Evolutionary conservation across 257 asterid species (phyloP).

Genomic region (Plantago major): DNA sequence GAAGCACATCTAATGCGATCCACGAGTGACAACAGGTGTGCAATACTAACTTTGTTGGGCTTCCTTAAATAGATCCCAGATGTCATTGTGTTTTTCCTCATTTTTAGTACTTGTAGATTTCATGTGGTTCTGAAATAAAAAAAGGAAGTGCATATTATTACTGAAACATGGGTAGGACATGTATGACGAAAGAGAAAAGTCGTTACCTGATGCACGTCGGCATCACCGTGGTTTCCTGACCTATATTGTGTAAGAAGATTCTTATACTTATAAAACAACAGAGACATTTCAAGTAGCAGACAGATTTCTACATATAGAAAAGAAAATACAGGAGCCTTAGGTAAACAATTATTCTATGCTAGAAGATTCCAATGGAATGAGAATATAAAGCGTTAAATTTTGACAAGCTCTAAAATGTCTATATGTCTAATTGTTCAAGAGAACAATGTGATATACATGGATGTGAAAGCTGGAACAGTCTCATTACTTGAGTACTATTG

Average conservation of each 20-base stretch:
- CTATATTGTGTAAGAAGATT: slow-evolving; percentile 28
- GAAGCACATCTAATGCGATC: not conserved
- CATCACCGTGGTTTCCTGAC: slow-evolving; percentile 33
- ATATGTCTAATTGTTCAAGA: no score
- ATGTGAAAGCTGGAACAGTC: no score
- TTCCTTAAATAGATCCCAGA: slow-evolving; percentile 67
- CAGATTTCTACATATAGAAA: no score
- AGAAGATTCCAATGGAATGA: no score
- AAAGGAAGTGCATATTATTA: slow-evolving; percentile 1
- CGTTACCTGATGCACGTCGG: slow-evolving; percentile 37
- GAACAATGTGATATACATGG: no score
- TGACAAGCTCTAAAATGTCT: no score
- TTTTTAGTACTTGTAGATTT: slow-evolving; percentile 24
- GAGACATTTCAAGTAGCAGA: no score
- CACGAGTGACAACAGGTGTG: slow-evolving; percentile 11
- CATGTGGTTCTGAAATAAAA: slow-evolving; percentile 29
- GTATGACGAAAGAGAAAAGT: slow-evolving; percentile 2
- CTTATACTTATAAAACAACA: not conserved
- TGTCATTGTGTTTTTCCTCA: slow-evolving; percentile 41
- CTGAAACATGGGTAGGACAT: slow-evolving; percentile 9
- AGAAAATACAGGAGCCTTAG: no score
- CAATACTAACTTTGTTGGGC: slow-evolving; percentile 63
- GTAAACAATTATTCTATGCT: no score
- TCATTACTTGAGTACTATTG: no score
- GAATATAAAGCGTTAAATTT: no score